phyloP scores from a whole-genome alignment of 1,139 yeast genomes.

The Hyphopichia buzzinii region DNA sequence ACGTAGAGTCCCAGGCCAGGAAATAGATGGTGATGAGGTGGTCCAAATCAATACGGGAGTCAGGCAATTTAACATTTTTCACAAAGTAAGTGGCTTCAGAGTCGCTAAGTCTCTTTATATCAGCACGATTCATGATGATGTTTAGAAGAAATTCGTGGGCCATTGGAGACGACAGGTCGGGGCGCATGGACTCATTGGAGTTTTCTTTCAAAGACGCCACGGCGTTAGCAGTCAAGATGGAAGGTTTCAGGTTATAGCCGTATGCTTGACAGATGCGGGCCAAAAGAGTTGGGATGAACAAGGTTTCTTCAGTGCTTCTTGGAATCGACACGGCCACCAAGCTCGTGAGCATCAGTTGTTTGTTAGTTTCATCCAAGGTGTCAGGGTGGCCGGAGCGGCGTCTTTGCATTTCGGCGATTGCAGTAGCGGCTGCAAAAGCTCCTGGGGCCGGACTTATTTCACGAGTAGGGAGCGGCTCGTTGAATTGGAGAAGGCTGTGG shows the following conservation, averaged over 20 bases:
- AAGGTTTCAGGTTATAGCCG: constrained; percentile 69
- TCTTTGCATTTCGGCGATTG: constrained; percentile 55
- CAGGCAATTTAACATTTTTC: constrained; percentile 47
- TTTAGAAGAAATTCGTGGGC: constrained; percentile 16
- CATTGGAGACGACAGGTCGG: constrained; percentile 8
- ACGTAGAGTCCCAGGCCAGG: constrained; percentile 72
- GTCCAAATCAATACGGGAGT: constrained; percentile 52
- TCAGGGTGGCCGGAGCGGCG: constrained; percentile 21
- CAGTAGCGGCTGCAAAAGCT: constrained; percentile 71
- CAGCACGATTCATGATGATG: constrained; percentile 32
- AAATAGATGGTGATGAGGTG: constrained; percentile 60
- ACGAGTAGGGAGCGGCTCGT: constrained; percentile 17
- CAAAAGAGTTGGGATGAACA: constrained; percentile 67
- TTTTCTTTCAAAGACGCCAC: constrained; percentile 64
- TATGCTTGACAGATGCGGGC: constrained; percentile 67
- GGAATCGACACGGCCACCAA: constrained; percentile 74
- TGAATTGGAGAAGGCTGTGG: background rate
- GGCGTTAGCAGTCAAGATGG: constrained; percentile 65
- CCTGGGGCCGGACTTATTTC: constrained; percentile 75
- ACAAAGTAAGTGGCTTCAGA: constrained; percentile 45
- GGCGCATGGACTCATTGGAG: constrained; percentile 14
- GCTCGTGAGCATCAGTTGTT: constrained; percentile 56
- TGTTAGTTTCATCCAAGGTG: constrained; percentile 31
- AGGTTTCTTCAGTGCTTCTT: constrained; percentile 72
- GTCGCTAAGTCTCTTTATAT: constrained; percentile 21